Evolutionary conservation across 2,329 filamentous ascomycete genomes (phyloP), one percentile per base, ranked within the genome.

Genomic region (Arachnomyces sp.): DNA sequence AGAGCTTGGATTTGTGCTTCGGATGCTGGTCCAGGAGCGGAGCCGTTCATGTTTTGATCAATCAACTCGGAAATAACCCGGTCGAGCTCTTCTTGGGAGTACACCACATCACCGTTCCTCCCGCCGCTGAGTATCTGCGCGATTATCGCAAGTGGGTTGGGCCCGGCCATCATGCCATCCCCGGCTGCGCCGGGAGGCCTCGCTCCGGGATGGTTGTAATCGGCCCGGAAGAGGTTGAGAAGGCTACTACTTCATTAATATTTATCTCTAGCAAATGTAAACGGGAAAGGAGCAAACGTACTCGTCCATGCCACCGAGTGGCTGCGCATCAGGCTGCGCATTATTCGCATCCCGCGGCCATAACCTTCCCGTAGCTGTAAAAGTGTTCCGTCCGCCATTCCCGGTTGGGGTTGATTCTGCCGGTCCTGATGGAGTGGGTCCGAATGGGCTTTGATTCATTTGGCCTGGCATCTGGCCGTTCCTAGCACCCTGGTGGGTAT

Each of bases 31-130:
- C 86, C 84, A 0, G 88, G 84, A 1, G 86, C 90, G 50, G 84
- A 86, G 1, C 82, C 83, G 2, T 80, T 75, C 16, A 49, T 49
- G 42, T 88, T 83, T 44, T 86, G 78, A 51, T 95, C 90, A 82
- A 95, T 92, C 32, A 96, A 71, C 51, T 84, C 78, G 0, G 86
- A 84, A 41, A 98, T 84, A 48, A 96, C 86, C 28, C 84, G 78
- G 58, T 98, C 90, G 25, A 96, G 69, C 2, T 85, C 89, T 65
- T 95, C 88, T 62, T 96, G 86, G 0, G 84, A 84, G 59, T 90
- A 93, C 1, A 95, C 90, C 6, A 82, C 86, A 60, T 96, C 90
- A 14, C 88, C 86, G 43, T 76, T 71, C 17, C 59, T 59, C 8
- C 53, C 55, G n/a, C 63, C 50, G 39, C 61, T 62, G 34, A 70